Percentiles rank a stretch among this genome's conserved stretches.
Conservation (phyloP, 2,329 filamentous ascomycete species). For the Microdochium bolleyi region DNA sequence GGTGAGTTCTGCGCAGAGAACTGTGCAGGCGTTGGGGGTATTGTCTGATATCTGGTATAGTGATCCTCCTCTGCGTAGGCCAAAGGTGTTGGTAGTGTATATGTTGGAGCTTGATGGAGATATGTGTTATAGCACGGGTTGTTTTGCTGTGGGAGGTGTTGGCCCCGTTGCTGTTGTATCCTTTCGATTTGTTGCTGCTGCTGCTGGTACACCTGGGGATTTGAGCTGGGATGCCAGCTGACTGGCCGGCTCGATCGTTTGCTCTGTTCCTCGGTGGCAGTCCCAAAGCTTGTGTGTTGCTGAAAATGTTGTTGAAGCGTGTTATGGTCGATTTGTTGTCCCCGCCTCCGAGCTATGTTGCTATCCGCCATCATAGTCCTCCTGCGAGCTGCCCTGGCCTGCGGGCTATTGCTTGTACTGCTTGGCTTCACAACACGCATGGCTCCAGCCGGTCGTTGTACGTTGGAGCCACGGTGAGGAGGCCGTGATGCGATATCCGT, state of each 20-base stretch:
- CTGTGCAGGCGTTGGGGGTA: slow-evolving; percentile 42
- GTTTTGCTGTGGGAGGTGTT: not conserved
- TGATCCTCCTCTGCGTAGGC: slow-evolving; percentile 32
- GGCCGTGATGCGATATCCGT: slow-evolving; percentile 37
- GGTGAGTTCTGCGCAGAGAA: slow-evolving; percentile 55
- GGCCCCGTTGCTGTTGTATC: not conserved
- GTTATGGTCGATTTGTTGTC: slow-evolving; percentile 38
- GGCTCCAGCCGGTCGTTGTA: slow-evolving; percentile 37
- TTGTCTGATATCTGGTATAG: slow-evolving; percentile 30
- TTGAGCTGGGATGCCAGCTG: slow-evolving; percentile 63
- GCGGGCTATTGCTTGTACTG: slow-evolving; percentile 63
- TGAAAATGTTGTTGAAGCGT: slow-evolving; percentile 29
- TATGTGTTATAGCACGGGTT: not conserved
- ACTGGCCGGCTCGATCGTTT: slow-evolving; percentile 48
- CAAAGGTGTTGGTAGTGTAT: slow-evolving; percentile 28
- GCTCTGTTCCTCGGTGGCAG: slow-evolving; percentile 20
- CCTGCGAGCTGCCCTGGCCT: slow-evolving; percentile 42
- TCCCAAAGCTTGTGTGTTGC: slow-evolving; percentile 13
- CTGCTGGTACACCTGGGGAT: slow-evolving; percentile 24
- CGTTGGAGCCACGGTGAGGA: slow-evolving; percentile 40
- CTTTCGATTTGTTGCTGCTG: slow-evolving; percentile 27
- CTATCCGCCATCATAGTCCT: slow-evolving; percentile 48
- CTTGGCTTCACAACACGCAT: slow-evolving; percentile 58
- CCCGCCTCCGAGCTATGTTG: slow-evolving; percentile 30
- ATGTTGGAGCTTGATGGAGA: slow-evolving; percentile 21